Conservation (phyloP, 768 basidiomycete species). For the Xerocomellus chrysenteron region DNA sequence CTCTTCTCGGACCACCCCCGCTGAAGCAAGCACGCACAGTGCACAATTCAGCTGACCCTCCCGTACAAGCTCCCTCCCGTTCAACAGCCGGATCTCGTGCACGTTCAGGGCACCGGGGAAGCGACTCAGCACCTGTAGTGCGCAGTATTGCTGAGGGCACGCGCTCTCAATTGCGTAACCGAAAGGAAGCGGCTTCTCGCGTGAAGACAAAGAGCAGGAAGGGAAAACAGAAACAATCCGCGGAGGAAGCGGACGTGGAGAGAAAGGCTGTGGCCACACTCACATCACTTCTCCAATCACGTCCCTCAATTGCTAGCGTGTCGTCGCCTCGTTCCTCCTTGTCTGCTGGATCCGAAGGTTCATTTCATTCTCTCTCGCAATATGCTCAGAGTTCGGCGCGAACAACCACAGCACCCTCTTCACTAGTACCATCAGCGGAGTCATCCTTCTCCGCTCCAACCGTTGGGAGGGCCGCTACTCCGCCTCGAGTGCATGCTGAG, state of each 20-base stretch:
- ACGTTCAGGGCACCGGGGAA: constrained; percentile 20
- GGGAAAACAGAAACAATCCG: constrained; percentile 48
- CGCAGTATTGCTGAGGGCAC: constrained; percentile 48
- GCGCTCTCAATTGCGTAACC: constrained; percentile 44
- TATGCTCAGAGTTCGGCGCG: constrained; percentile 68
- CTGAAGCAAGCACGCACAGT: constrained; percentile 77
- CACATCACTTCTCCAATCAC: constrained; percentile 66
- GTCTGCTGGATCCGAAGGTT: constrained; percentile 67
- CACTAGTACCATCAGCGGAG: constrained; percentile 40
- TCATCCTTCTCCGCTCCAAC: constrained; percentile 35
- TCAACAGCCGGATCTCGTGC: constrained; percentile 33
- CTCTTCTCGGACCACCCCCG: constrained; percentile 76
- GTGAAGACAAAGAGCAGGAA: constrained; percentile 43
- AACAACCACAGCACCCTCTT: constrained; percentile 42
- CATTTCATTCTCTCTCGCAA: constrained; percentile 59
- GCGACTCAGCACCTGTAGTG: constrained; percentile 16
- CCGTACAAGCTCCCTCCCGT: constrained; percentile 48
- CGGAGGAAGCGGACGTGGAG: constrained; percentile 52
- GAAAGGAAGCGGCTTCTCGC: constrained; percentile 39
- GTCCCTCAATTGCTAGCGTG: constrained; percentile 59
- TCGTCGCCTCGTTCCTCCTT: constrained; percentile 73
- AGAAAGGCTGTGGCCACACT: constrained; percentile 83
- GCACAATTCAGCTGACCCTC: constrained; percentile 70
- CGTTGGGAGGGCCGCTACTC: constrained; percentile 31
- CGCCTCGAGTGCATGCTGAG: constrained; percentile 34